These are phyloP conservation scores for Teratosphaeria pseudoeucalypti DNA, from an alignment of 2,329 filamentous ascomycete species.

Conservation along the genomic window DNA sequence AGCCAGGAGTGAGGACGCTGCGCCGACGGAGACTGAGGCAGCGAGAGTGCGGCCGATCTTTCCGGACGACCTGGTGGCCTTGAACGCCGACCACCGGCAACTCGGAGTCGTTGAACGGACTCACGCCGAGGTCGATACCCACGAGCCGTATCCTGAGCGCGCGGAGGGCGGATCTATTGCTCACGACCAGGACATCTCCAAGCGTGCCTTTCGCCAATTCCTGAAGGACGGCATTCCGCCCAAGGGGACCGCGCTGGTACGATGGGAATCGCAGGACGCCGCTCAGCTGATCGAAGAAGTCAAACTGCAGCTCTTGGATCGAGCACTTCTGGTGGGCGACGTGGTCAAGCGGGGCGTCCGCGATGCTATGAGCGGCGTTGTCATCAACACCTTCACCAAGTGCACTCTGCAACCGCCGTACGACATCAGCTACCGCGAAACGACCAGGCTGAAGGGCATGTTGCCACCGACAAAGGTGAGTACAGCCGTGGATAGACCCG, in stretches of 20 bases:
- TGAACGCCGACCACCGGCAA: conserved; percentile 9
- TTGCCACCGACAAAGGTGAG: conserved; percentile 5
- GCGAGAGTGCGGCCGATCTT: conserved; percentile 6
- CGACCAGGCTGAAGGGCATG: conserved; percentile 12
- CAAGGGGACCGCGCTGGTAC: conserved; percentile 41
- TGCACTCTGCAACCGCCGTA: conserved; percentile 34
- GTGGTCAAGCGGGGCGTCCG: conserved; percentile 41
- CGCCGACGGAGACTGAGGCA: neutral
- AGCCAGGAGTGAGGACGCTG: neutral
- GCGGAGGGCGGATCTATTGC: conserved; percentile 20
- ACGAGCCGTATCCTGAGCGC: conserved; percentile 33
- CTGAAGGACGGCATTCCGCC: conserved; percentile 39
- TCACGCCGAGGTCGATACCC: conserved; percentile 34
- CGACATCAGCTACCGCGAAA: conserved; percentile 15
- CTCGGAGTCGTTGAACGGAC: conserved; percentile 38
- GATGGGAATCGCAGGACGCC: conserved; percentile 34
- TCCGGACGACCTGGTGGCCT: conserved; percentile 20
- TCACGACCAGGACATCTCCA: conserved; percentile 23
- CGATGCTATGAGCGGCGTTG: conserved; percentile 44
- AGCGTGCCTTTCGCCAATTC: conserved; percentile 29
- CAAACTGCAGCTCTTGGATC: conserved; percentile 42
- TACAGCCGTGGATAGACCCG: no score
- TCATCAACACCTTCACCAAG: conserved; percentile 38
- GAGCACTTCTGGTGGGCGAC: conserved; percentile 45
- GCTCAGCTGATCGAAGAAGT: conserved; percentile 32